Conservation (phyloP, 805 yeast genomes). For the Geotrichum ghanense region DNA sequence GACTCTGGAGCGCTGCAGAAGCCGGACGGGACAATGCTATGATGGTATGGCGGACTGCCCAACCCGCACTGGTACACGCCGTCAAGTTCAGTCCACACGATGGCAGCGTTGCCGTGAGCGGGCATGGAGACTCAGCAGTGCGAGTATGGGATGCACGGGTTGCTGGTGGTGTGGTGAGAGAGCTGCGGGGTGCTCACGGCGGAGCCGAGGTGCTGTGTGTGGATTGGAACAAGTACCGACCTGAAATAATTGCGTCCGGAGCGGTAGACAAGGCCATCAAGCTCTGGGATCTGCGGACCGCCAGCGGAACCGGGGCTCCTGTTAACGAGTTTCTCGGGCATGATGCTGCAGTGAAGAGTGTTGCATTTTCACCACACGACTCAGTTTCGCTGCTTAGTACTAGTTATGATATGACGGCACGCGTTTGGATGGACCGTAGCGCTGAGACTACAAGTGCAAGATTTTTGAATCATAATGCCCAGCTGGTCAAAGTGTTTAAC, state of each 20-base stretch:
- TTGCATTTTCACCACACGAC: conserved; percentile 83
- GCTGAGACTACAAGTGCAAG: conserved; percentile 45
- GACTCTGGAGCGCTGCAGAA: conserved; percentile 25
- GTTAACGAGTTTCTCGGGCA: conserved; percentile 74
- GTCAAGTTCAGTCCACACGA: conserved; percentile 80
- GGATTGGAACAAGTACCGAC: conserved; percentile 86
- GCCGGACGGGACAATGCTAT: conserved; percentile 3
- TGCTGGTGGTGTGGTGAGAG: conserved; percentile 38
- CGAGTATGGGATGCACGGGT: conserved; percentile 77
- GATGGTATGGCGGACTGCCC: conserved; percentile 8
- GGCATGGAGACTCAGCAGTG: conserved; percentile 61
- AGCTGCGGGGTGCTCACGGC: conserved; percentile 43
- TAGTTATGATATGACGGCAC: conserved; percentile 86
- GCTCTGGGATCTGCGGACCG: conserved; percentile 59
- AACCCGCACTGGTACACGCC: conserved; percentile 45
- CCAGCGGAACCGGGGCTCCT: conserved; percentile 33
- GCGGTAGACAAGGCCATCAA: conserved; percentile 84
- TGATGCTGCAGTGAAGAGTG: conserved; percentile 74
- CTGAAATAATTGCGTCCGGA: conserved; percentile 70
- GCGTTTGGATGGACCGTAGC: conserved; percentile 72
- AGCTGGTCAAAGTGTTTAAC: conserved; percentile 47
- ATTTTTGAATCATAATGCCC: conserved; percentile 33
- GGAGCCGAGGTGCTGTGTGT: conserved; percentile 72
- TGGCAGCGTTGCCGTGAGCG: conserved; percentile 54
- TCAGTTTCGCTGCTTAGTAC: conserved; percentile 59